Conservation (phyloP, 2,329 filamentous ascomycete genomes). For the Thermoascus crustaceus region DNA sequence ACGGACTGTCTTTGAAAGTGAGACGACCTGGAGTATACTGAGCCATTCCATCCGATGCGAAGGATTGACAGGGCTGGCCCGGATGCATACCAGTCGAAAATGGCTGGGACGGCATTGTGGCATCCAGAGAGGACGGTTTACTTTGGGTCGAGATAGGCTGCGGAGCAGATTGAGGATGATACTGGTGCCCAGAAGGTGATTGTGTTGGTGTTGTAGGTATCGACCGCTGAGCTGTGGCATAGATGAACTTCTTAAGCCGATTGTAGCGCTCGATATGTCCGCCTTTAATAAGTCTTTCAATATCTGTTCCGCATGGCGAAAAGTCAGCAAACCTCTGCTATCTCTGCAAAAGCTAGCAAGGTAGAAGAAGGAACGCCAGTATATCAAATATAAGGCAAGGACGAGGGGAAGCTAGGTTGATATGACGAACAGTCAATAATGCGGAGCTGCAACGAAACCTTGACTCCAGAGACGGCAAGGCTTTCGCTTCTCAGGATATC, state of each 20-base stretch:
- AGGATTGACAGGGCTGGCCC: conserved; percentile 2
- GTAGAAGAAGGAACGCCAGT: conserved; percentile 39
- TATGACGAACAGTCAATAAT: conserved; percentile 64
- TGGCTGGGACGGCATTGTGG: conserved; percentile 24
- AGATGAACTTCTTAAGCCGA: conserved; percentile 24
- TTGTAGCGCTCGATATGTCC: conserved; percentile 23
- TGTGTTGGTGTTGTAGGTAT: conserved; percentile 21
- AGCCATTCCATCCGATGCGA: conserved; percentile 7
- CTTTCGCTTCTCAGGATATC: conserved; percentile 67
- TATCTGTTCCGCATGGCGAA: conserved; percentile 11
- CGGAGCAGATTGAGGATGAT: conserved; percentile 16
- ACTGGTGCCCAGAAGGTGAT: conserved; percentile 16
- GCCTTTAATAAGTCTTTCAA: conserved; percentile 19
- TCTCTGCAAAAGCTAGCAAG: conserved; percentile 1
- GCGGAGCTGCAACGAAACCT: conserved; percentile 69
- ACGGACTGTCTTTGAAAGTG: conserved; percentile 70
- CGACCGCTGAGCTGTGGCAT: conserved; percentile 18
- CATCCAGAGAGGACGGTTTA: conserved; percentile 18
- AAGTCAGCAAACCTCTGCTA: not conserved
- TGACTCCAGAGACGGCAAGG: conserved; percentile 72
- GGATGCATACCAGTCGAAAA: conserved; percentile 20
- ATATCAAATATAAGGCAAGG: conserved; percentile 35
- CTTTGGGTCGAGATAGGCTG: conserved; percentile 19
- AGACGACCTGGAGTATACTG: conserved; percentile 38
- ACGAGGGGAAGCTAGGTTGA: conserved; percentile 7